A percentile compares a stretch with the other conserved stretches of the same genome.
Conservation (phyloP, 192 early-diverging fungal species). For the Anaeromyces robustus region DNA sequence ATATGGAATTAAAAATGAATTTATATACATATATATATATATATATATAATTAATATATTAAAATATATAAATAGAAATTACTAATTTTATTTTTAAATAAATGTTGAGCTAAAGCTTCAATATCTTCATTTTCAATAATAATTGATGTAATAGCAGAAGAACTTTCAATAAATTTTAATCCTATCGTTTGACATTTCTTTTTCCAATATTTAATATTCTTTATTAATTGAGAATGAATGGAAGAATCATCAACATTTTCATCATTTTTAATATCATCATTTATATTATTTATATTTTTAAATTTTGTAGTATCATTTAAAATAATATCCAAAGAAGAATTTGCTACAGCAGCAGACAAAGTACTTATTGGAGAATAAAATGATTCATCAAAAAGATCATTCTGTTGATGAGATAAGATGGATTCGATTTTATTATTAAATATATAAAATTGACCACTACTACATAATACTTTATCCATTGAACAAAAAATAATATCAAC, state of each 20-base stretch:
- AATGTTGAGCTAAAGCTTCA: neutral
- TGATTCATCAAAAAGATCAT: neutral
- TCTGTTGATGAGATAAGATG: neutral
- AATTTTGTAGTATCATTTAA: neutral
- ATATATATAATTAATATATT: no score
- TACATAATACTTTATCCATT: neutral
- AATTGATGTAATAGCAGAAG: neutral
- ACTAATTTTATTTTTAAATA: neutral
- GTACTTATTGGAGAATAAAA: neutral
- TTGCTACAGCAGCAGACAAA: neutral
- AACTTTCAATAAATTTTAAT: neutral
- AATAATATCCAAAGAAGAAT: neutral
- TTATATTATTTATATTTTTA: neutral
- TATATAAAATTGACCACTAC: neutral
- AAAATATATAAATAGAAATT: neutral
- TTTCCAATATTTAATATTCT: neutral
- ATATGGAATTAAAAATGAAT: no score
- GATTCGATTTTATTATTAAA: neutral
- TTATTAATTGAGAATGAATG: neutral
- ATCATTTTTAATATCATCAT: no score
- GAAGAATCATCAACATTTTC: no score
- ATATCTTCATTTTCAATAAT: neutral
- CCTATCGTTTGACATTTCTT: neutral
- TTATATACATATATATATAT: no score
- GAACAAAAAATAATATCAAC: neutral